Base-by-base conservation (phyloP, 495 filamentous ascomycete genomes). In the Thermothielavioides terrestris region DNA sequence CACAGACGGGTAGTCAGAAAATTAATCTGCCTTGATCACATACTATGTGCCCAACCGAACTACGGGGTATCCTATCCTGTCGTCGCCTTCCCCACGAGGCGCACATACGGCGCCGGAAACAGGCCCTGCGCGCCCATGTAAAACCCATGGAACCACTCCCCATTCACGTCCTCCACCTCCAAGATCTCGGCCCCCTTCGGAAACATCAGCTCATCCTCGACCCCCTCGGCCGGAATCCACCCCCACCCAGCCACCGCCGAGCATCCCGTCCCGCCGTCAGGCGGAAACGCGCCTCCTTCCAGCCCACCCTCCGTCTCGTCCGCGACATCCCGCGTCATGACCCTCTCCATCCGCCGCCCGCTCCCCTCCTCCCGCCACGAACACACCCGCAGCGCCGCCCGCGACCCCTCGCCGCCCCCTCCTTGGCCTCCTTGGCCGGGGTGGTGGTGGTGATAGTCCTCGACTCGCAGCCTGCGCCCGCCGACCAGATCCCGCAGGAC, bases 151-250 rank as follows among this genome's bases (percentile, higher is more conserved):
- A 73, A 86, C 88, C 88, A 95, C 64, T 94, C 88, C 32, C 80
- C 86, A 65, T 92, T 94, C 37, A 90, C 78, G 64, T 86, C 82
- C 66, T 86, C 80, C 28, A 80, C 80, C 71, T 95, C 89, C 3
- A 74, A 72, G 10, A 95, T 77, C 65, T 91, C 86, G 0, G 89
- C 88, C 5, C 84, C 82, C 48, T 79, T 83, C 3, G 89, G 89
- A 57, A 95, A 95, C 56, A 78, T 68, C 44, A 95, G 61, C 71
- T 95, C 89, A 64, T 94, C 85, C 27, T 69, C 65, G 6, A 62
- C 65, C 6, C 71, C 79, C 0, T 60, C 61, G 6, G 75, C 76
- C 7, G 86, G 88, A 57, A 82, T 88, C 72, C 81, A 94, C 6
- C 76, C 70, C 85, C 86, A 95, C 17, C 69, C 50, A 0, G 87